Conservation (phyloP, 805 yeast genomes). For the Ogataea ganodermae region DNA sequence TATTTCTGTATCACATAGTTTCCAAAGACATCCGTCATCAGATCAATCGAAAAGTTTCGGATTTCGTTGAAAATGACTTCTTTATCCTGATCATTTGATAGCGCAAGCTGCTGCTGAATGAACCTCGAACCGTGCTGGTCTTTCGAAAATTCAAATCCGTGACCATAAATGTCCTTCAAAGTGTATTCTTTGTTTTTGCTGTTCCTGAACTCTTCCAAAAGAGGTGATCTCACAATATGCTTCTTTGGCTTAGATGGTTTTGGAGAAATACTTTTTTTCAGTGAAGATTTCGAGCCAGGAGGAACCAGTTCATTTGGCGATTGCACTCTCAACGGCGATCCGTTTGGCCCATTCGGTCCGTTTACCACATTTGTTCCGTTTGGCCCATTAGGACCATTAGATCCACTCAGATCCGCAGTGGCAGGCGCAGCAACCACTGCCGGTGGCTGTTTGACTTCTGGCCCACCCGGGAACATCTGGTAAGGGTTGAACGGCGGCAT, state of each 20-base stretch:
- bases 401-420: too few species aligned
- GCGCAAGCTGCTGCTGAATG: conserved; percentile 83
- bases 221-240: conserved; percentile 71
- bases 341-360: not conserved
- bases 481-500: conserved; percentile 55
- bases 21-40: conserved; percentile 97
- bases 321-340: conserved; percentile 12
- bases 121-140: conserved; percentile 98
- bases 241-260: conserved; percentile 31
- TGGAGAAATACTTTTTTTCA: conserved; percentile 25
- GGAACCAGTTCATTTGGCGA: conserved; percentile 16
- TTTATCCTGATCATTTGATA: conserved; percentile 65
- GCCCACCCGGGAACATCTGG: conserved; percentile 27
- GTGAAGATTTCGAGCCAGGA: conserved; percentile 9
- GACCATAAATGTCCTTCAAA: conserved; percentile 78
- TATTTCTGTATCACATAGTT: conserved; percentile 95
- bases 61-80: conserved; percentile 85
- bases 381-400: not conserved
- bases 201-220: conserved; percentile 81
- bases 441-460: conserved; percentile 9
- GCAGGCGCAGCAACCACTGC: conserved; percentile 8
- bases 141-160: conserved; percentile 85
- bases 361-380: not conserved
- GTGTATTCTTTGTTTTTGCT: conserved; percentile 60
- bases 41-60: conserved; percentile 66